These are phyloP conservation scores for Hypocreales sp. DNA, from an alignment of 2,329 filamentous ascomycete species.

Conservation along the genomic window DNA sequence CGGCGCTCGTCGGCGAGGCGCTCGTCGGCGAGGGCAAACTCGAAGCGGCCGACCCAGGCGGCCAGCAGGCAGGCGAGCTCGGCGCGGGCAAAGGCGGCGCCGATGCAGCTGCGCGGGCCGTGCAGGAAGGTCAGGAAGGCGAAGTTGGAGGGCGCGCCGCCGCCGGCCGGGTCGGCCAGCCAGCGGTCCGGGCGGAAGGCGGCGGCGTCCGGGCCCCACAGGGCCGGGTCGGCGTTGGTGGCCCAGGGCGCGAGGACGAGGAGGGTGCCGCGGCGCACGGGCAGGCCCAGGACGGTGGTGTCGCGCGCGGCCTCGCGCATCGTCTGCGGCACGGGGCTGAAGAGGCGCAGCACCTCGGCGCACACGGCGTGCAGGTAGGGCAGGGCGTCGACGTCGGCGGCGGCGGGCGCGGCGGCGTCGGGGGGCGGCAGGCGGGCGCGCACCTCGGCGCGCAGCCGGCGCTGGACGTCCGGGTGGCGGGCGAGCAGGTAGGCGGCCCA, in stretches of 20 bases:
- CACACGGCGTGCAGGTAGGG: constrained; percentile 70
- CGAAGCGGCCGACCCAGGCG: constrained; percentile 60
- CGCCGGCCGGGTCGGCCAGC: constrained; percentile 44
- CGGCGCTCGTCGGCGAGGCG: constrained; percentile 51
- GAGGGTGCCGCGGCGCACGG: constrained; percentile 54
- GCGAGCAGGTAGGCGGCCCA: constrained; percentile 62
- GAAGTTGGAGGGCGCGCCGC: constrained; percentile 63
- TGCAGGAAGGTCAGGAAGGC: constrained; percentile 72
- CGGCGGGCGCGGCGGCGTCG: constrained; percentile 12
- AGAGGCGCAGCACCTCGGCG: constrained; percentile 61
- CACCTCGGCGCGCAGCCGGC: constrained; percentile 52
- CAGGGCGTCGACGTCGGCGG: constrained; percentile 49
- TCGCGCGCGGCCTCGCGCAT: constrained; percentile 48
- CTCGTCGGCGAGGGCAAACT: constrained; percentile 39
- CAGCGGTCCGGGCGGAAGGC: constrained; percentile 70
- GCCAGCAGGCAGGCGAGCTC: constrained; percentile 79
- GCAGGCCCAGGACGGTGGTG: constrained; percentile 48
- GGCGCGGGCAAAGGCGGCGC: constrained; percentile 61
- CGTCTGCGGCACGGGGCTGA: constrained; percentile 56
- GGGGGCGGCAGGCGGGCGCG: constrained; percentile 40
- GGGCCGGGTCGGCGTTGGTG: constrained; percentile 48
- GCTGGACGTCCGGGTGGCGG: constrained; percentile 48
- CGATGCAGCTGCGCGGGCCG: constrained; percentile 76
- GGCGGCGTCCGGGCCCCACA: constrained; percentile 65
- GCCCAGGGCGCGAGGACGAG: constrained; percentile 51